Conservation (phyloP, 768 basidiomycete species). For the Dendrothele bispora region DNA sequence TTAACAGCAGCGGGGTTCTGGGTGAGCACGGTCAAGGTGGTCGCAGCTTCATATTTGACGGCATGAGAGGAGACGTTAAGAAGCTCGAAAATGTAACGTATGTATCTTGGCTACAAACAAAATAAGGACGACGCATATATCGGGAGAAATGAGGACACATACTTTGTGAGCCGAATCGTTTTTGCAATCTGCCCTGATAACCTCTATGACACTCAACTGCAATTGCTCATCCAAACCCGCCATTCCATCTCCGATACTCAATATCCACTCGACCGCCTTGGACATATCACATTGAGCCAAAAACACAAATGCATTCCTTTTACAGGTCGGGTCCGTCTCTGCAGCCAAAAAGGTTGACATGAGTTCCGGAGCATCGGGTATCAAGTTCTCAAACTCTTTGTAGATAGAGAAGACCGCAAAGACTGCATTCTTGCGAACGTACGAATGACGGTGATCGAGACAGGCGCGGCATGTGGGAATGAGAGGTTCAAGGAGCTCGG, state of each 20-base stretch:
- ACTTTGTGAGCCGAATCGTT: slow-evolving; percentile 82
- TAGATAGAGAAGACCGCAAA: slow-evolving; percentile 95
- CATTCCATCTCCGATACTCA: slow-evolving; percentile 83
- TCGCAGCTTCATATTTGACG: slow-evolving; percentile 97
- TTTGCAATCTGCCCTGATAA: slow-evolving; percentile 88
- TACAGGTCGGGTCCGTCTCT: slow-evolving; percentile 94
- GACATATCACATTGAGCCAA: slow-evolving; percentile 83
- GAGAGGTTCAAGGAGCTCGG: slow-evolving; percentile 93
- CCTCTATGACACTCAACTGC: slow-evolving; percentile 95
- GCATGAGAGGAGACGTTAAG: slow-evolving; percentile 87
- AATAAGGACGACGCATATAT: slow-evolving; percentile 17
- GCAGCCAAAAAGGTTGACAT: slow-evolving; percentile 95
- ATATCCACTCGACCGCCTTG: slow-evolving; percentile 90
- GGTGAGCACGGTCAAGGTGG: slow-evolving; percentile 89
- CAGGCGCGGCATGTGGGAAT: slow-evolving; percentile 92
- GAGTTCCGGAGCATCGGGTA: slow-evolving; percentile 95
- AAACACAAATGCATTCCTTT: slow-evolving; percentile 96
- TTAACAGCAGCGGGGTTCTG: slow-evolving; percentile 96
- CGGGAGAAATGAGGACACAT: slow-evolving; percentile 26
- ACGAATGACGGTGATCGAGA: slow-evolving; percentile 96
- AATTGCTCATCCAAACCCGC: slow-evolving; percentile 83
- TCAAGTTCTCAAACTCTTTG: slow-evolving; percentile 90
- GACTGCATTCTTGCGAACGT: slow-evolving; percentile 97
- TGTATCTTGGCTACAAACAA: too few species aligned
- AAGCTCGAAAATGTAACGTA: slow-evolving; percentile 90